phyloP scores from a whole-genome alignment of 176 grass and related monocot genomes.

The Lolium multiflorum region DNA sequence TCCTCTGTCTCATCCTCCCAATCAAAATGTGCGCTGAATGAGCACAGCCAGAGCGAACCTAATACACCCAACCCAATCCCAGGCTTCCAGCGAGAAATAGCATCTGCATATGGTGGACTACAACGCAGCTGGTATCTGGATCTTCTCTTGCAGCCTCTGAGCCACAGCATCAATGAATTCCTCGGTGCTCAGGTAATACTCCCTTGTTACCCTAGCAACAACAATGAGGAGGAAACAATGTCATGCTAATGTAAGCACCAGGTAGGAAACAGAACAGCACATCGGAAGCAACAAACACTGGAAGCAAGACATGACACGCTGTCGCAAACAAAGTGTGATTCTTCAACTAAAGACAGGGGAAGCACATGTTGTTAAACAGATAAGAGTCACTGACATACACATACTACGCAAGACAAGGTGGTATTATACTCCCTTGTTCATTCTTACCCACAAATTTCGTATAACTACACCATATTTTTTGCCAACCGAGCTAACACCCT shows the following conservation, averaged over 20 bases:
- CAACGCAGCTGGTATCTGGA: slow-evolving; percentile 43
- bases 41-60: slow-evolving; percentile 11
- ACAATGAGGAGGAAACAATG: slow-evolving; percentile 24
- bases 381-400: not conserved
- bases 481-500: too few relatives aligned
- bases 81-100: slow-evolving; percentile 19
- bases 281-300: not conserved
- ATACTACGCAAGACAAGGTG: not conserved
- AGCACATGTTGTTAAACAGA: not conserved
- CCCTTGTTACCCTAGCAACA: slow-evolving; percentile 75
- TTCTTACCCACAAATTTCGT: not conserved
- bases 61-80: slow-evolving; percentile 11
- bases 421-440: not conserved
- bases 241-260: not conserved
- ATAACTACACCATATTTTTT: too few relatives aligned
- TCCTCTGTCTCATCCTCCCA: not conserved
- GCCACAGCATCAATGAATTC: slow-evolving; percentile 89
- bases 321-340: not conserved
- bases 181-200: slow-evolving; percentile 78
- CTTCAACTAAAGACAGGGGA: not conserved
- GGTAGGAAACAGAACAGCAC: not conserved
- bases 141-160: slow-evolving; percentile 62
- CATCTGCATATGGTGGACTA: slow-evolving; percentile 8
- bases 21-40: slow-evolving; percentile 34
- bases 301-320: slow-evolving; percentile 1